These are phyloP conservation scores for Gossypium ekmanianum DNA, from an alignment of 345 rosid genomes.

Conservation along the genomic window DNA sequence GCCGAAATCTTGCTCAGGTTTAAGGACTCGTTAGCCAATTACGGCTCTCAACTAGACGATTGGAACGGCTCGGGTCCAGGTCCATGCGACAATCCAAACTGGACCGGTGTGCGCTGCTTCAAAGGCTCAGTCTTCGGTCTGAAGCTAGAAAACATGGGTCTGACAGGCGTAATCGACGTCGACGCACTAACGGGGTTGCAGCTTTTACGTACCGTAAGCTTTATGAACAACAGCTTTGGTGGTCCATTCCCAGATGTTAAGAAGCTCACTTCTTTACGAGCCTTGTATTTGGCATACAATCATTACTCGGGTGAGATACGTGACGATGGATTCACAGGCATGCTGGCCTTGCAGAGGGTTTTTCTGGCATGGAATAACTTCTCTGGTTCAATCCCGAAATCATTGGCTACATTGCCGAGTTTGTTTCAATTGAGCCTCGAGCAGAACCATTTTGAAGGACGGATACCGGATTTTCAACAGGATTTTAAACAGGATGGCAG, in stretches of 20 bases:
- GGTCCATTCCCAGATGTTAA: slow-evolving; percentile 52
- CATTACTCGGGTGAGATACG: slow-evolving; percentile 47
- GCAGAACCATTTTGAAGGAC: slow-evolving; percentile 53
- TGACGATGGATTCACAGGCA: slow-evolving; percentile 37
- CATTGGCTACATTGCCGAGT: slow-evolving; percentile 39
- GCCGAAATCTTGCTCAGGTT: slow-evolving; percentile 45
- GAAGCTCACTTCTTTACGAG: slow-evolving; percentile 34
- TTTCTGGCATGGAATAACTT: slow-evolving; percentile 52
- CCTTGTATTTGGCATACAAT: slow-evolving; percentile 55
- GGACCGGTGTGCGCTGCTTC: slow-evolving; percentile 59
- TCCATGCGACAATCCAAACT: slow-evolving; percentile 35
- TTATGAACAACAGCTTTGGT: slow-evolving; percentile 52
- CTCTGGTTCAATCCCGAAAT: slow-evolving; percentile 51
- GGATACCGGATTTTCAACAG: slow-evolving; percentile 34
- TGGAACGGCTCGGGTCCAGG: slow-evolving; percentile 36
- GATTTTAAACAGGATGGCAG: background rate
- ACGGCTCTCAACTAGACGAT: slow-evolving; percentile 13
- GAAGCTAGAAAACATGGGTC: slow-evolving; percentile 52
- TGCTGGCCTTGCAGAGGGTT: slow-evolving; percentile 48
- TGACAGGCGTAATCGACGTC: slow-evolving; percentile 45
- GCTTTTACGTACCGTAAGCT: slow-evolving; percentile 47
- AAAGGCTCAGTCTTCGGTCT: slow-evolving; percentile 35
- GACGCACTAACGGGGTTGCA: slow-evolving; percentile 34
- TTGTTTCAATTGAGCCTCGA: slow-evolving; percentile 46
- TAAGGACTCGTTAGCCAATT: slow-evolving; percentile 44